These are phyloP conservation scores for Colletotrichum kahawae DNA, from an alignment of 2,329 filamentous ascomycete species.

Conservation along the genomic window DNA sequence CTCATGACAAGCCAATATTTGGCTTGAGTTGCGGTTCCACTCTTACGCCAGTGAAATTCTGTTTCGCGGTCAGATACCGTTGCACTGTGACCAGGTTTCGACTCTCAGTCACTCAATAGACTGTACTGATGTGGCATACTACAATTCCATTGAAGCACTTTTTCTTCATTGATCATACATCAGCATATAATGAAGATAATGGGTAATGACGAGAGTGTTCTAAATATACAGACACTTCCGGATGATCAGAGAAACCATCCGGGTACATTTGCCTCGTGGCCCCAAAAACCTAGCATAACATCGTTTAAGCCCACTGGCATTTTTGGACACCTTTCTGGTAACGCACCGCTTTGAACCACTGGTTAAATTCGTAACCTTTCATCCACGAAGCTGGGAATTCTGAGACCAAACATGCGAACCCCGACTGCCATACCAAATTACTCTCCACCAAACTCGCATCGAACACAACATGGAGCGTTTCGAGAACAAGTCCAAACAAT, in stretches of 20 bases:
- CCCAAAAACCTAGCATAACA: background rate
- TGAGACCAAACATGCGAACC: background rate
- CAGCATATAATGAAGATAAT: background rate
- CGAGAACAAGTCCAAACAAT: fast-evolving
- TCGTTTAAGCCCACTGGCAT: background rate
- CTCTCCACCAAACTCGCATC: background rate
- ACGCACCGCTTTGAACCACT: fast-evolving
- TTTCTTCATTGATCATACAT: background rate
- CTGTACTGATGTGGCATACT: no score
- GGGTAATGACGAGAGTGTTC: fast-evolving
- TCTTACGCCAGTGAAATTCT: background rate
- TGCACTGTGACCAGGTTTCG: no score
- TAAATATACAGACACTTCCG: background rate
- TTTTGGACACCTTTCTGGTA: background rate
- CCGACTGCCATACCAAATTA: background rate
- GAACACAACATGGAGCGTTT: background rate
- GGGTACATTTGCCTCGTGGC: background rate
- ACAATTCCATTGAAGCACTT: background rate
- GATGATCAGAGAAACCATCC: background rate
- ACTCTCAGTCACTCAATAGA: no score
- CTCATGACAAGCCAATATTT: background rate
- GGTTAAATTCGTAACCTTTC: fast-evolving
- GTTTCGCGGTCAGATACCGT: background rate
- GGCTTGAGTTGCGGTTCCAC: background rate
- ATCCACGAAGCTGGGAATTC: background rate